Evolutionary conservation across 345 rosid genomes (phyloP), one percentile per base, ranked within the genome.

Genomic region (Linum usitatissimum): DNA sequence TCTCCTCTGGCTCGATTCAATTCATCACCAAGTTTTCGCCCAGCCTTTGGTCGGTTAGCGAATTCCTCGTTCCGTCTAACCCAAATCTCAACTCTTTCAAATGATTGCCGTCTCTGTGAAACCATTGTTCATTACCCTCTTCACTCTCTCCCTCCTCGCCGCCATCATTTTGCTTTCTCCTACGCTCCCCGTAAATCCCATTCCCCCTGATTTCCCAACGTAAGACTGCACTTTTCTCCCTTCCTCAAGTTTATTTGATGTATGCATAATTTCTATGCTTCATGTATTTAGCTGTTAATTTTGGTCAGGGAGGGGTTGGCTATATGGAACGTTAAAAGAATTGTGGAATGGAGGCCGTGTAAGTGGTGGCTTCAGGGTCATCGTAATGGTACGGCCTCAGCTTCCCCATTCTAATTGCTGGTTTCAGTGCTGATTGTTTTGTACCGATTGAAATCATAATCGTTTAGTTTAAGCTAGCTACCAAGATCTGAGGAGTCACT

Each of bases 311-410:
- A 66, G 61, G 66, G 67, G 53, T 77, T 68, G 71, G 89, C 80
- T 39, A 83, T 92, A 84, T 92, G 98, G 96, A 80, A 86, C 71
- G 86, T 85, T 30, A 74, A 66, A 83, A 84, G 90, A 76, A 30
- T 77, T 56, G 70, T 79, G 23, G 98, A 89, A 69, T 92, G 98
- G 98, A 81, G 93, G 38, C 96, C 96, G 67, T 89, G 98, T 86
- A 76, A 83, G 63, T 92, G 96, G 96, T 89, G 95, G 96, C 79
- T 81, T 79, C 77, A 89, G 30, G 82, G 84, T 0, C 83, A 83
- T 31, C 73, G 81, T 23, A 79, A 81, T 64, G 80, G 93, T 92
- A 79, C 55, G 19, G 38, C 18, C 28, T 10, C 9, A 18, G 14
- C 51, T 36, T 45, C 14, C 48, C 38, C 38, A 34, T 15, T 54